Evolutionary conservation across 768 basidiomycete species (phyloP), one percentile per base, ranked within the genome.

Genomic region (Pleurotus platypus): DNA sequence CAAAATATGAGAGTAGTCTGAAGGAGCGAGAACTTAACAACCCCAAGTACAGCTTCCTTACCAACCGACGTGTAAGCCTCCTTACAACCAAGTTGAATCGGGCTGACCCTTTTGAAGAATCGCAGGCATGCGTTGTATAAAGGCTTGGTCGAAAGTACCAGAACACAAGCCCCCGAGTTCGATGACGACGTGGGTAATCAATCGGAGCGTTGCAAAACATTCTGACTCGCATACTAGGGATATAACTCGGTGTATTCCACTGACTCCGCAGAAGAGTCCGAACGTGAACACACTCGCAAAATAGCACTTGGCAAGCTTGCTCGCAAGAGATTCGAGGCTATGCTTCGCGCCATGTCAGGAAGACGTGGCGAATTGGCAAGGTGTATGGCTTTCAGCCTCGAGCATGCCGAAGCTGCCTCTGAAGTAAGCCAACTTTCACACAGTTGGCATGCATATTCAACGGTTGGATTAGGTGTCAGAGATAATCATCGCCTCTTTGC

Each of bases 351-450:
- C 5, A 74, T 98, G 64, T 87, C 86, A 5, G 94, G 94, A 2
- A 86, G 87, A 63, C 77, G 94, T 57, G 94, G 91, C 4, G 93
- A 95, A 70, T 85, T 98, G 39, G 97, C 93, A 30, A 80, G 94
- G 20, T 94, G 91, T 59, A 99, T 98, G 97, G 84, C 89, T n/a
- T 98, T 98, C 67, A 92, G 94, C 60, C 78, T 99, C 43, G 93
- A 95, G 68, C 94, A 96, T 66, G 96, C 95, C 1, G 96, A 98
- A 70, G 94, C 94, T 15, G 94, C 95, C 15, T 85, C 88, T 56
- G 95, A 97, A 78, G 95, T 94, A 64, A 58, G 68, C 58, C n/a
- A 2, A 5, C 9, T 42, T 45, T 2, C 70, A 39, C 20, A 30
- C 37, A 37, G n/a, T 54, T 38, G n/a, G 20, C 11, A 20, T 20